Conservation (phyloP, 768 basidiomycete species). For the Tremella fuciformis region DNA sequence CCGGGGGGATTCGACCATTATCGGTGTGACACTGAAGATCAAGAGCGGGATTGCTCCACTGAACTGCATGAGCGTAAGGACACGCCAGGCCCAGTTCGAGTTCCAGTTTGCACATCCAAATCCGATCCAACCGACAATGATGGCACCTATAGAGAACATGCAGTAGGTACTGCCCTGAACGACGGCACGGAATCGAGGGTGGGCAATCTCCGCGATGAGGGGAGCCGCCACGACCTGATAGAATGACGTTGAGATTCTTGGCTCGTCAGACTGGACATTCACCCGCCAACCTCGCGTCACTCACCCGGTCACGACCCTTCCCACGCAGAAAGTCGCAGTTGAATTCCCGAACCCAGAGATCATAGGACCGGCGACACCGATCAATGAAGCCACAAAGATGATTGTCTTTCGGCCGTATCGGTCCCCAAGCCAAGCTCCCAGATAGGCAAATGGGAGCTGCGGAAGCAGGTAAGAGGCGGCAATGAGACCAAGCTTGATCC, state of each 20-base stretch:
- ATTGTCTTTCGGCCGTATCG: not conserved
- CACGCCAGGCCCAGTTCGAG: slow-evolving; percentile 61
- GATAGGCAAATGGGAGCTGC: not conserved
- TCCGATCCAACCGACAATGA: slow-evolving; percentile 14
- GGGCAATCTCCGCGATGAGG: slow-evolving; percentile 52
- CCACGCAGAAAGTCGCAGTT: slow-evolving; percentile 31
- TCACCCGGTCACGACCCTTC: slow-evolving; percentile 55
- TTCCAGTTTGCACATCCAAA: slow-evolving; percentile 14
- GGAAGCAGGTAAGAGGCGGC: slow-evolving; percentile 23
- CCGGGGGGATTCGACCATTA: slow-evolving; percentile 78
- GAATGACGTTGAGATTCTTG: not conserved
- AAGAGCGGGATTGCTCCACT: slow-evolving; percentile 50
- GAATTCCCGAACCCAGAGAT: slow-evolving; percentile 17
- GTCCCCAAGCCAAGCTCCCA: not conserved
- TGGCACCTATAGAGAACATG: slow-evolving; percentile 15
- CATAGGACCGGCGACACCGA: slow-evolving; percentile 10
- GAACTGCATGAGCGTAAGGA: slow-evolving; percentile 31
- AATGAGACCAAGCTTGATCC: slow-evolving; percentile 31
- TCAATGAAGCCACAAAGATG: not conserved
- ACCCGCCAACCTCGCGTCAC: not conserved
- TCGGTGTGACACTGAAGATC: slow-evolving; percentile 54
- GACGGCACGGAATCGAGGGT: slow-evolving; percentile 52
- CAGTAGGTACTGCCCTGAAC: not conserved
- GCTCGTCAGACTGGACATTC: not conserved
- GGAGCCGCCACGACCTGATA: slow-evolving; percentile 57